Percentiles rank a stretch among this genome's conserved stretches.
These are phyloP conservation scores for Brasenia schreberi DNA, from an alignment of 164 flowering plant genomes.

Conservation along the genomic window DNA sequence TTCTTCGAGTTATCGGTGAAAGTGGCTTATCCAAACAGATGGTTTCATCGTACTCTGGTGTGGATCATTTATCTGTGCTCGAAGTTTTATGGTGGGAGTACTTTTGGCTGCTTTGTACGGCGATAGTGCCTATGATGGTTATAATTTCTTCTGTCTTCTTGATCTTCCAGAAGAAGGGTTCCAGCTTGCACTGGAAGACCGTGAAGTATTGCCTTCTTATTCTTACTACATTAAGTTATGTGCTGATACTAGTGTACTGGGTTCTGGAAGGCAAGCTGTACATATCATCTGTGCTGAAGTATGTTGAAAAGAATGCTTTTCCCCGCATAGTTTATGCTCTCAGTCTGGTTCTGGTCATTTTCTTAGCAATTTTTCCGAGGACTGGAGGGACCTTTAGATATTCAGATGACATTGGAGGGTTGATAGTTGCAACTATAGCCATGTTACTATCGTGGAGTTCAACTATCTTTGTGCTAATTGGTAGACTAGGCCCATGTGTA, in stretches of 20 bases:
- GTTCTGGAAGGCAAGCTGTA: conserved; percentile 42
- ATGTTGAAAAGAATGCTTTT: conserved; percentile 27
- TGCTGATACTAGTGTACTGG: conserved; percentile 56
- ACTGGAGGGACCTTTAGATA: conserved; percentile 9
- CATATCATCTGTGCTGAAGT: conserved; percentile 15
- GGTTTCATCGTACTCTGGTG: neutral
- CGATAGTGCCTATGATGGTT: conserved; percentile 37
- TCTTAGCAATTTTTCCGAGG: conserved; percentile 22
- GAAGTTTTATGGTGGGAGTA: conserved; percentile 8
- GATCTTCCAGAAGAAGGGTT: conserved; percentile 23
- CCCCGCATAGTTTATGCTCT: conserved; percentile 54
- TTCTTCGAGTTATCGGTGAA: conserved; percentile 48
- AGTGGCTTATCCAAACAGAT: conserved; percentile 76
- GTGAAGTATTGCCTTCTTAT: conserved; percentile 20
- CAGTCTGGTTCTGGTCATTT: conserved; percentile 37
- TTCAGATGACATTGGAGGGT: conserved; percentile 15
- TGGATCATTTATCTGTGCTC: neutral
- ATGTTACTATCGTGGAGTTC: conserved; percentile 70
- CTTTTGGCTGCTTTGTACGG: conserved; percentile 27
- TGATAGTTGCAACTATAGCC: conserved; percentile 31
- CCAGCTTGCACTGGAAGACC: conserved; percentile 14
- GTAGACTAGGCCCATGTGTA: conserved; percentile 74
- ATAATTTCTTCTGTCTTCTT: conserved; percentile 35
- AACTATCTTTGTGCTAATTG: conserved; percentile 55
- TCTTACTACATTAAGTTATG: conserved; percentile 39